These are phyloP conservation scores for Tremella fuciformis DNA, from an alignment of 768 basidiomycete genomes.

Conservation along the genomic window DNA sequence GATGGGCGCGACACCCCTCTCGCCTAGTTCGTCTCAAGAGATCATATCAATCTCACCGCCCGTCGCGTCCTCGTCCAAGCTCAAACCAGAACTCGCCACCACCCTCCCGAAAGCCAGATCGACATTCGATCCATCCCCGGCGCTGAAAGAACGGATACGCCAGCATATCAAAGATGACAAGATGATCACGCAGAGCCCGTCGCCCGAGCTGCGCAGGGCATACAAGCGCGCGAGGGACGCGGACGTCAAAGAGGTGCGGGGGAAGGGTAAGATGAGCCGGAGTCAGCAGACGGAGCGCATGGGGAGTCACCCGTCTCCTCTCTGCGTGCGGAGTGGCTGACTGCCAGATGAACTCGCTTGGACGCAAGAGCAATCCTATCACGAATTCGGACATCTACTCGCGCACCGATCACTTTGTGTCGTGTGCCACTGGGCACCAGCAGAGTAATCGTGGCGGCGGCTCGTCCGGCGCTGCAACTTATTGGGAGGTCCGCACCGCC, in stretches of 20 bases:
- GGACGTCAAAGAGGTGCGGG: neutral
- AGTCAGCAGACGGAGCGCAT: conserved; percentile 12
- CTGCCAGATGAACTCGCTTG: conserved; percentile 31
- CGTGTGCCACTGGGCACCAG: conserved; percentile 45
- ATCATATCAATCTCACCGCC: conserved; percentile 45
- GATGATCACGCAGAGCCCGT: neutral
- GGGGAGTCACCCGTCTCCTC: conserved; percentile 6
- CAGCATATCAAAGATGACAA: conserved; percentile 2
- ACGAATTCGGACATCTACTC: conserved; percentile 46
- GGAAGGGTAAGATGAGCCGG: conserved; percentile 5
- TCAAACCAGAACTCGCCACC: conserved; percentile 6
- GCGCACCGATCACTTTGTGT: conserved; percentile 45
- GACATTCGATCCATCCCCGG: conserved; percentile 9
- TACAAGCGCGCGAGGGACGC: neutral
- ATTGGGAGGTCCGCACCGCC: conserved; percentile 43
- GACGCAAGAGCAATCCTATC: conserved; percentile 41
- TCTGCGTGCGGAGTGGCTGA: neutral
- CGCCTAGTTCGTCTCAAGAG: conserved; percentile 44
- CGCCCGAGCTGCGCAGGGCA: neutral
- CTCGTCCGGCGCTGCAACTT: conserved; percentile 34
- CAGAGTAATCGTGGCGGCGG: conserved; percentile 43
- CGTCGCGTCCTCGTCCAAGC: neutral
- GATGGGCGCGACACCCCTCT: conserved; percentile 15
- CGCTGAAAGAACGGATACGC: conserved; percentile 10
- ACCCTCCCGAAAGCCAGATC: conserved; percentile 15